Evolutionary conservation across 257 asterid species (phyloP).

Genomic region (Misopates orontium): DNA sequence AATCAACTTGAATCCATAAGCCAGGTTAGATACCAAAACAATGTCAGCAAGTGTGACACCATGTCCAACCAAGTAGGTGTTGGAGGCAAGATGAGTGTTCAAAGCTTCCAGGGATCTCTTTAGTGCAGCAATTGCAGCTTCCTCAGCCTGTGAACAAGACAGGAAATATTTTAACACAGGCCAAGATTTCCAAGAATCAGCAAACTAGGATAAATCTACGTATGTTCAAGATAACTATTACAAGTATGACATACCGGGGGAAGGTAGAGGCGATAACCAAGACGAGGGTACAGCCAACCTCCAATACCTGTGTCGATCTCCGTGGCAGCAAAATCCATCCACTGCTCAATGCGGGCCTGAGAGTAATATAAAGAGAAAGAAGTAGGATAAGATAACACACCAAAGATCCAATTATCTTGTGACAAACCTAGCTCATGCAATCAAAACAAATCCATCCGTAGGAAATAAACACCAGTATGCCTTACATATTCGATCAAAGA

Average conservation of each 20-base stretch:
- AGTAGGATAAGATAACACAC: background rate
- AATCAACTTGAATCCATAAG: conserved; percentile 38
- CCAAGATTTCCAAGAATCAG: background rate
- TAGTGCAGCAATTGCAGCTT: conserved; percentile 54
- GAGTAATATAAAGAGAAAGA: background rate
- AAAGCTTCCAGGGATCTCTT: conserved; percentile 77
- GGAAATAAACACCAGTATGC: background rate
- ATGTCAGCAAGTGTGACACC: conserved; percentile 84
- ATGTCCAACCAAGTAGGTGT: conserved; percentile 87
- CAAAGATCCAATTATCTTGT: conserved; percentile 4
- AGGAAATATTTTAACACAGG: background rate
- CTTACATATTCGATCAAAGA: conserved; percentile 77
- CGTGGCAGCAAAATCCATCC: conserved; percentile 73
- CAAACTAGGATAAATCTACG: background rate
- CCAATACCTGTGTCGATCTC: conserved; percentile 53
- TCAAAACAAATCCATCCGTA: background rate
- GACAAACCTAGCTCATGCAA: background rate
- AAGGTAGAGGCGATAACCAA: conserved; percentile 44
- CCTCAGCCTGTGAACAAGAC: conserved; percentile 60
- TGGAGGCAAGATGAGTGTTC: conserved; percentile 73
- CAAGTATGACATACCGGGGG: conserved; percentile 52
- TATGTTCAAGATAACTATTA: background rate
- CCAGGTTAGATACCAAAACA: conserved; percentile 58
- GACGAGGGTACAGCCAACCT: conserved; percentile 68
- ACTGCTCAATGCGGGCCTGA: conserved; percentile 77